These are phyloP conservation scores for Coprinopsis strossmayeri DNA, from an alignment of 768 basidiomycete species.

Conservation along the genomic window DNA sequence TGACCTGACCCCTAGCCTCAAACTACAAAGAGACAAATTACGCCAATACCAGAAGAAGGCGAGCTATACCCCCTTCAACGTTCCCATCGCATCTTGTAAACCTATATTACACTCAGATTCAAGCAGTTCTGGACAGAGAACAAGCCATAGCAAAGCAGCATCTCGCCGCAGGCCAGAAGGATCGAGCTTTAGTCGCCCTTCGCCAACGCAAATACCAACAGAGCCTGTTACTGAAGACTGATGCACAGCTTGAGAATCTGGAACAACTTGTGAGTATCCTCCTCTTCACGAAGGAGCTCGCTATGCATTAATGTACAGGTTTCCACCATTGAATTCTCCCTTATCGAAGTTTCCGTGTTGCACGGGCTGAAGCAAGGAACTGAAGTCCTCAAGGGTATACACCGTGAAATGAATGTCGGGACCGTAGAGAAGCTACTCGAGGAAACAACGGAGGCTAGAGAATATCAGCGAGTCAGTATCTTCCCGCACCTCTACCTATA, in stretches of 20 bases:
- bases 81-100: not conserved
- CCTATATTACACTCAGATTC: slow-evolving; percentile 55
- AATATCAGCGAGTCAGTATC: slow-evolving; percentile 72
- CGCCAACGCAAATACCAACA: slow-evolving; percentile 94
- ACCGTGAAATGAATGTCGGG: slow-evolving; percentile 89
- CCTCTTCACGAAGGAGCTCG: not conserved
- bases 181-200: slow-evolving; percentile 81
- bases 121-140: slow-evolving; percentile 80
- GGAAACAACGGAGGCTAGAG: slow-evolving; percentile 88
- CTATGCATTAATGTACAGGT: slow-evolving; percentile 46
- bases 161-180: slow-evolving; percentile 75
- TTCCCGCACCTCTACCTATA: not conserved
- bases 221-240: slow-evolving; percentile 78
- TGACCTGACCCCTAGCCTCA: slow-evolving; percentile 53
- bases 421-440: slow-evolving; percentile 91
- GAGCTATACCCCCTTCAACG: slow-evolving; percentile 12
- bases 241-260: slow-evolving; percentile 80
- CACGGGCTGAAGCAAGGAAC: slow-evolving; percentile 93
- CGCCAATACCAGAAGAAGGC: slow-evolving; percentile 95
- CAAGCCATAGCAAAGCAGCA: slow-evolving; percentile 84
- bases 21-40: slow-evolving; percentile 93
- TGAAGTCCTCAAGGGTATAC: slow-evolving; percentile 88
- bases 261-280: slow-evolving; percentile 68
- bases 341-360: slow-evolving; percentile 87
- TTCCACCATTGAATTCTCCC: slow-evolving; percentile 92